A percentile compares a stretch with the other conserved stretches of the same genome.
phyloP scores from a whole-genome alignment of 139 green algal species.

The Raphidocelis subcapitata region DNA sequence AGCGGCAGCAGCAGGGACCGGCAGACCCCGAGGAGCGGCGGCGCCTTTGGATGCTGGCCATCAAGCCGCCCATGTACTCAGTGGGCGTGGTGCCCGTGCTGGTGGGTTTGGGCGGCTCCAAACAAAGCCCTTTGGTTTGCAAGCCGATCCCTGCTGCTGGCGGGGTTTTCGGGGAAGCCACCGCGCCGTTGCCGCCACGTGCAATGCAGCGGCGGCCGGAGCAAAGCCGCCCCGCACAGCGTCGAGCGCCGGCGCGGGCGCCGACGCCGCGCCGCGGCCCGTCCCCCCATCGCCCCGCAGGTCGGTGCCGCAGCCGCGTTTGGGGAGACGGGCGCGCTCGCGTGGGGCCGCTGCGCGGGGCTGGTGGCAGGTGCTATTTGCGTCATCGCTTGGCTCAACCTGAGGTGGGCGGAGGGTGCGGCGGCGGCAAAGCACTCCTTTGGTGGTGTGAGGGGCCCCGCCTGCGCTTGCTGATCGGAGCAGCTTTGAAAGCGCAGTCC shows the following conservation, averaged over 20 bases:
- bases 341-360: constrained; percentile 26
- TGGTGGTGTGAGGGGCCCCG: no score
- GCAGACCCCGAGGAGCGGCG: no score
- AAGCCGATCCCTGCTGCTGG: no score
- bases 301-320: constrained; percentile 67
- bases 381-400: constrained; percentile 97
- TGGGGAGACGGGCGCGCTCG: constrained; percentile 38
- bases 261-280: not conserved
- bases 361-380: constrained; percentile 61
- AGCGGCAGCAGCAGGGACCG: no score
- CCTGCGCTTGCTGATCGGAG: no score
- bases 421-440: not conserved
- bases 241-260: not conserved
- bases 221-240: not conserved
- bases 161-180: no score
- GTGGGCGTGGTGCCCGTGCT: constrained; percentile 85
- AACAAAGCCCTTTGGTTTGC: no score
- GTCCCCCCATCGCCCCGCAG: no score
- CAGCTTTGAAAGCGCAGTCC: no score
- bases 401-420: constrained; percentile 62
- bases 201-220: not conserved
- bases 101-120: no score
- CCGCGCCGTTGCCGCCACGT: no score
- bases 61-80: constrained; percentile 95
- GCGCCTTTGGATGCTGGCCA: constrained; percentile 83